These are phyloP conservation scores for Phytophthora syringae DNA, from an alignment of 352 stramenopile genomes.

Conservation along the genomic window DNA sequence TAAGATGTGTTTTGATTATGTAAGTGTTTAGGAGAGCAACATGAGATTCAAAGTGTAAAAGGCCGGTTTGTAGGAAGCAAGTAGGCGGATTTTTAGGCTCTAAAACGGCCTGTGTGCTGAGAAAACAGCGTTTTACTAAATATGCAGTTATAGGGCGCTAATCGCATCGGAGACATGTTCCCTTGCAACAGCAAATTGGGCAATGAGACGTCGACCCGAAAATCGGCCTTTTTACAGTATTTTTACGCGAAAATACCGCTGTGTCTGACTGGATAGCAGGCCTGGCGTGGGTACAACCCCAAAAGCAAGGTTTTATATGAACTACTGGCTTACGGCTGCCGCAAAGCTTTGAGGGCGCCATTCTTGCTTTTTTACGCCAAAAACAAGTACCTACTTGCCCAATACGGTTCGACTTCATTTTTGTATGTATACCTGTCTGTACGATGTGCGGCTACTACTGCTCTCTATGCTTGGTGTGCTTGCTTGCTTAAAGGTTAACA, in stretches of 20 bases:
- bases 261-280: neutral
- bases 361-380: no score
- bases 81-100: no score
- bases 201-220: neutral
- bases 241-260: slow-evolving; percentile 6
- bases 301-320: neutral
- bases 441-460: slow-evolving; percentile 1
- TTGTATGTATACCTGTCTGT: slow-evolving; percentile 18
- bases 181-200: neutral
- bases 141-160: no score
- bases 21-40: no score
- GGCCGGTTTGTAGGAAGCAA: no score
- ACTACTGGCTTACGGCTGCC: no score
- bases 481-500: slow-evolving; percentile 21
- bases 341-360: no score
- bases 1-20: no score
- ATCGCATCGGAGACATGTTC: neutral
- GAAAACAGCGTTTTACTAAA: no score
- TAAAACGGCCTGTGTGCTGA: no score
- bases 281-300: neutral
- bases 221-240: neutral
- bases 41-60: no score
- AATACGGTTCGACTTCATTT: neutral
- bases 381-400: neutral
- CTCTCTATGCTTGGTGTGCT: neutral